Conservation (phyloP, 2,329 filamentous ascomycete species). For the Penicillium crustosum region DNA sequence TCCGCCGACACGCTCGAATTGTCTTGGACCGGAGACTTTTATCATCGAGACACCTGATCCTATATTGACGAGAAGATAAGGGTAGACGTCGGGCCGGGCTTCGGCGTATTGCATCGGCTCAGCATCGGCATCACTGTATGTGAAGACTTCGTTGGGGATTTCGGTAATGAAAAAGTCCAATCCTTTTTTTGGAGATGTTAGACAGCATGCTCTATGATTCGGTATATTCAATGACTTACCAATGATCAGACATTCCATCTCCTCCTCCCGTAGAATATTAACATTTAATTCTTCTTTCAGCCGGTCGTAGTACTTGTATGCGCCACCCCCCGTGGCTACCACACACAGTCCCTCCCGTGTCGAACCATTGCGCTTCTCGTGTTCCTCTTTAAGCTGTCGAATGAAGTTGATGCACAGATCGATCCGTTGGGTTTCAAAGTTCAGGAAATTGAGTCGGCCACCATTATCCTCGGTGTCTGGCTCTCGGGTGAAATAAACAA, state of each 20-base stretch:
- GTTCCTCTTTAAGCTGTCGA: conserved; percentile 77
- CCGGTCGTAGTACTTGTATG: conserved; percentile 94
- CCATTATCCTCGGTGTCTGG: conserved; percentile 75
- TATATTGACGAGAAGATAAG: conserved; percentile 97
- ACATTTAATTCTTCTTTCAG: conserved; percentile 81
- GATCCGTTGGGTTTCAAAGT: conserved; percentile 93
- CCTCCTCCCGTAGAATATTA: conserved; percentile 87
- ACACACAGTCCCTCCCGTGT: conserved; percentile 72
- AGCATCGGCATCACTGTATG: conserved; percentile 80
- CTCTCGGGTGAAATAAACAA: conserved; percentile 96
- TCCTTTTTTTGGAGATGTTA: conserved; percentile 51
- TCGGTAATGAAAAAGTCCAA: conserved; percentile 99
- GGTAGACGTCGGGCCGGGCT: conserved; percentile 79
- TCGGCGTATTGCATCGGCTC: conserved; percentile 88
- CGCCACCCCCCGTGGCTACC: conserved; percentile 93
- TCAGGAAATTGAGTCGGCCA: conserved; percentile 89
- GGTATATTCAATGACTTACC: conserved; percentile 51
- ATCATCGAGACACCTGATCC: conserved; percentile 96
- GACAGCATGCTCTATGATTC: neutral
- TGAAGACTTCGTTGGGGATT: conserved; percentile 95
- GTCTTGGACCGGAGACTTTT: conserved; percentile 85
- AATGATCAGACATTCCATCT: conserved; percentile 98
- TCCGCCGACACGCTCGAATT: conserved; percentile 88
- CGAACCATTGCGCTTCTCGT: conserved; percentile 72
- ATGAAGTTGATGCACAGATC: conserved; percentile 93